Evolutionary conservation across 1,139 yeast species (phyloP).

Genomic region (Magnusiomyces paraingens): DNA sequence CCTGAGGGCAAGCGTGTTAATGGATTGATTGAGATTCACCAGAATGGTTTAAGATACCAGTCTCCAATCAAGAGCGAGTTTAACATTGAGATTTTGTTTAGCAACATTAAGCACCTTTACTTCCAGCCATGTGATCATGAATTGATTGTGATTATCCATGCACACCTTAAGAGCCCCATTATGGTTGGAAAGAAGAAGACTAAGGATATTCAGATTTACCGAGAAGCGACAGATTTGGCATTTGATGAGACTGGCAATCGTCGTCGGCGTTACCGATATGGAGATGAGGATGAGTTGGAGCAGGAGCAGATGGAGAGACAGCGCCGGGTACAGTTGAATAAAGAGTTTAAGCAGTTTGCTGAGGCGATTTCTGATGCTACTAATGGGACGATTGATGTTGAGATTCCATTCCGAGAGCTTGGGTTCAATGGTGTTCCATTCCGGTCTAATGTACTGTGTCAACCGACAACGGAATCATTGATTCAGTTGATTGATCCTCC

Average conservation of each 20-base stretch:
- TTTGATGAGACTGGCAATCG: constrained; percentile 97
- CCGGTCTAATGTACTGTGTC: constrained; percentile 87
- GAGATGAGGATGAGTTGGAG: constrained; percentile 97
- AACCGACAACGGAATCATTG: constrained; percentile 96
- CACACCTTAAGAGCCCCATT: constrained; percentile 86
- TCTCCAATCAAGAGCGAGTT: constrained; percentile 78
- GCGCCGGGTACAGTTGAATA: constrained; percentile 82
- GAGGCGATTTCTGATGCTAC: constrained; percentile 88
- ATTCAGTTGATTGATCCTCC: constrained; percentile 94
- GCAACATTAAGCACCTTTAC: constrained; percentile 86
- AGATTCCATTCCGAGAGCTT: constrained; percentile 89
- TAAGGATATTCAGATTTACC: constrained; percentile 88
- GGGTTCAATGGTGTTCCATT: constrained; percentile 98
- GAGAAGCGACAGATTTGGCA: constrained; percentile 95
- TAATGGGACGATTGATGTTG: constrained; percentile 65
- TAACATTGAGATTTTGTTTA: constrained; percentile 78
- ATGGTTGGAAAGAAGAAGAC: constrained; percentile 96
- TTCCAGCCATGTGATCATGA: constrained; percentile 97
- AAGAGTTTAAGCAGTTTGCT: constrained; percentile 84
- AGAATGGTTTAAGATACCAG: constrained; percentile 92
- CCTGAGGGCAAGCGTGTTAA: constrained; percentile 95
- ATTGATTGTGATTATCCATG: constrained; percentile 84
- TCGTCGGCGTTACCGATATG: constrained; percentile 82
- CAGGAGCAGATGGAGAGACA: constrained; percentile 98
- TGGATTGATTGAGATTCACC: constrained; percentile 87